phyloP scores from a whole-genome alignment of 2,329 filamentous ascomycete genomes.

The Pyricularia grisea region DNA sequence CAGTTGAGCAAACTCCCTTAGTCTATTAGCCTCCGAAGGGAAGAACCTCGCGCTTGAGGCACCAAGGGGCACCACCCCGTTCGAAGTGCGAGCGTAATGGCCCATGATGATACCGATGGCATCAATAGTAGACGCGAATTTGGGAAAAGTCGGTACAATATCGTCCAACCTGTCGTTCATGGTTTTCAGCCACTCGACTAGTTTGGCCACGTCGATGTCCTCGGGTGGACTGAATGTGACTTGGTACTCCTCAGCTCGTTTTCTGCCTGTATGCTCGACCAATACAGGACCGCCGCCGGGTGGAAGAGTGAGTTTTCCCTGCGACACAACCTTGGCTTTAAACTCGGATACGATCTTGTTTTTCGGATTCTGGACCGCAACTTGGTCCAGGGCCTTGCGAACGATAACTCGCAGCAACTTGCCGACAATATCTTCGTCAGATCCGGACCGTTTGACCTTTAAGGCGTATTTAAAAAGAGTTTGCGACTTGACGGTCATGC shows the following conservation, averaged over 20 bases:
- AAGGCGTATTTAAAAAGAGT: constrained; percentile 32
- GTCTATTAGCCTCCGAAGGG: constrained; percentile 21
- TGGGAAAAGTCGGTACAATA: constrained; percentile 31
- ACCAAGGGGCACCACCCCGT: constrained; percentile 30
- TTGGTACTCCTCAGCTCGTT: constrained; percentile 23
- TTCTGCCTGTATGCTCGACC: constrained; percentile 25
- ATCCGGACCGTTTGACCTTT: constrained; percentile 20
- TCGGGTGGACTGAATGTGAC: constrained; percentile 31
- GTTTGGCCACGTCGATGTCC: constrained; percentile 25
- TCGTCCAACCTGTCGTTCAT: constrained; percentile 26
- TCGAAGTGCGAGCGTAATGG: constrained; percentile 26
- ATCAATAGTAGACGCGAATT: constrained; percentile 37
- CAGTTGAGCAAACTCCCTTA: constrained; percentile 17
- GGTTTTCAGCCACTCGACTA: constrained; percentile 35
- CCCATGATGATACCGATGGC: constrained; percentile 44
- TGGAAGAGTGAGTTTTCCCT: constrained; percentile 26
- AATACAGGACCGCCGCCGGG: constrained; percentile 22
- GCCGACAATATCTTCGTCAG: constrained; percentile 11
- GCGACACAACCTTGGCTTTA: constrained; percentile 36
- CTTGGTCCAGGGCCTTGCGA: constrained; percentile 5
- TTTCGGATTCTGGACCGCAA: constrained; percentile 26
- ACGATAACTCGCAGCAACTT: constrained; percentile 10
- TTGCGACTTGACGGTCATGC: constrained; percentile 26
- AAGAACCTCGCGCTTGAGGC: constrained; percentile 35
- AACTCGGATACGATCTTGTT: constrained; percentile 21